Conservation (phyloP, 1,284 basidiomycete genomes). For the Rhodotorula sp. region DNA sequence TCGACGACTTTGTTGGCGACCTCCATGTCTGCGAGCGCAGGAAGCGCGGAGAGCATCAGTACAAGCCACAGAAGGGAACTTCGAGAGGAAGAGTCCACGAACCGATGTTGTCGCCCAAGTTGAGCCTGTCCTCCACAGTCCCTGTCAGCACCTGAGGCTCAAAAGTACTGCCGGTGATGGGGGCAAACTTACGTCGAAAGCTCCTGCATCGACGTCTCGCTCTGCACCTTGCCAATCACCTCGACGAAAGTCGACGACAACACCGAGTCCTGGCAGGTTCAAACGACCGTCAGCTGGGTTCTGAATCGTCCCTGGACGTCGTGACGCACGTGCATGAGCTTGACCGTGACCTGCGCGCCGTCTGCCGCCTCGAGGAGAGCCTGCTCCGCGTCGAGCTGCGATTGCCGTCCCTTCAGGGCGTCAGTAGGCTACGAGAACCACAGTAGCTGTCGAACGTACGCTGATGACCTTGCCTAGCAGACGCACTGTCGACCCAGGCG, state of each 20-base stretch:
- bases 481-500: conserved; percentile 63
- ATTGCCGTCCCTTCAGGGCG: no score
- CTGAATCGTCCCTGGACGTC: no score
- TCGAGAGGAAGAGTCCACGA: conserved; percentile 40
- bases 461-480: conserved; percentile 68
- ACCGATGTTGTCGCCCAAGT: conserved; percentile 69
- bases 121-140: conserved; percentile 51
- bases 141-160: background rate
- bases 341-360: conserved; percentile 66
- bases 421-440: background rate
- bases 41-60: background rate
- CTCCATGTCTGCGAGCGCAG: conserved; percentile 58
- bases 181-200: conserved; percentile 50
- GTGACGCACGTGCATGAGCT: conserved; percentile 55
- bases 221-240: conserved; percentile 67
- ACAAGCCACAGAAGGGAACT: background rate
- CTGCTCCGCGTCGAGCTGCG: conserved; percentile 59
- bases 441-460: conserved; percentile 51
- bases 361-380: conserved; percentile 69
- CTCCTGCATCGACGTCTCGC: conserved; percentile 64
- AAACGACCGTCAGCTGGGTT: background rate
- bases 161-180: background rate
- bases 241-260: conserved; percentile 65
- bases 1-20: conserved; percentile 65
- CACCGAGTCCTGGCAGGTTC: conserved; percentile 25